phyloP scores from a whole-genome alignment of 208 protist species.

The Entamoeba histolytica region DNA sequence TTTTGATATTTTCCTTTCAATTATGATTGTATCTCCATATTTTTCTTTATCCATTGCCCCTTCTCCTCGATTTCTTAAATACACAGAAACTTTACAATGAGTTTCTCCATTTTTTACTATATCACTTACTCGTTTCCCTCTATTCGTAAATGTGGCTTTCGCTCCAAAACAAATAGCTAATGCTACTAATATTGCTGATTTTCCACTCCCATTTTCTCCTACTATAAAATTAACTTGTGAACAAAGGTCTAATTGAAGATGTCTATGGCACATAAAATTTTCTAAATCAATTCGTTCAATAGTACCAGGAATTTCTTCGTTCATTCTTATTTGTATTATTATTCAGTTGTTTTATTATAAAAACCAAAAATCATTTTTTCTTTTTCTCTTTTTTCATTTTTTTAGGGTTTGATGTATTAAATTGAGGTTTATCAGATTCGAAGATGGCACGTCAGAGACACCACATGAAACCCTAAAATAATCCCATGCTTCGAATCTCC shows the following conservation, averaged over 20 bases:
- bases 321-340: not conserved
- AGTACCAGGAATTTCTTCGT: not conserved
- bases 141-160: not conserved
- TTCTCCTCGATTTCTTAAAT: not conserved
- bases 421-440: too few species aligned
- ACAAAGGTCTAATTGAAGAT: not conserved
- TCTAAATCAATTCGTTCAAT: conserved; percentile 1
- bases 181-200: conserved; percentile 3
- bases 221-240: conserved; percentile 9
- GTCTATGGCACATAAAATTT: conserved; percentile 16
- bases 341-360: too few species aligned
- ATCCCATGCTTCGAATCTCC: too few species aligned
- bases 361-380: too few species aligned
- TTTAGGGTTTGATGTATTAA: too few species aligned
- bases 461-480: too few species aligned
- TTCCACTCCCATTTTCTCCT: conserved; percentile 10
- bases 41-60: not conserved
- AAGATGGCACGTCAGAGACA: too few species aligned
- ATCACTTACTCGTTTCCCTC: not conserved
- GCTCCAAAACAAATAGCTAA: not conserved
- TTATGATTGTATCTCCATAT: conserved; percentile 1
- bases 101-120: not conserved
- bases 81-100: not conserved
- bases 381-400: too few species aligned
- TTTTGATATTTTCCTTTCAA: not conserved